A percentile compares a stretch with the other conserved stretches of the same genome.
phyloP scores from a whole-genome alignment of 192 early-diverging fungal genomes.

The Radiomyces spectabilis region DNA sequence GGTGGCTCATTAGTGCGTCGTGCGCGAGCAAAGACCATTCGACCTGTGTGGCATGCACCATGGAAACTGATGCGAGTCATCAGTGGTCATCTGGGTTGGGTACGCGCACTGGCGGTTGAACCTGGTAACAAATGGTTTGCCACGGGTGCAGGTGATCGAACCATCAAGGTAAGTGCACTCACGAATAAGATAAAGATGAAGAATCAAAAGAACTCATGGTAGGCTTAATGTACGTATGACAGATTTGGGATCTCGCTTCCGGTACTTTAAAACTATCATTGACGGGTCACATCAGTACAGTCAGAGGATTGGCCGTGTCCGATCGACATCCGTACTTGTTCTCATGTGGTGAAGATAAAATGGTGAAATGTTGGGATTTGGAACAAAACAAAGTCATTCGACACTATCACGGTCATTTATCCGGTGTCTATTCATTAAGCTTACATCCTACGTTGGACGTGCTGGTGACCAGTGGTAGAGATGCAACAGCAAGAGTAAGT shows the following conservation, averaged over 20 bases:
- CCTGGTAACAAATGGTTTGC: constrained; percentile 98
- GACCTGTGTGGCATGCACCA: constrained; percentile 96
- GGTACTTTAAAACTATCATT: constrained; percentile 91
- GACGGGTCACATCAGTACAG: constrained; percentile 94
- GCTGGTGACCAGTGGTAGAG: constrained; percentile 90
- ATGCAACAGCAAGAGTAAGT: constrained; percentile 84
- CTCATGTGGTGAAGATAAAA: constrained; percentile 96
- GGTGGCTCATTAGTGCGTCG: constrained; percentile 44
- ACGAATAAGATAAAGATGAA: neutral
- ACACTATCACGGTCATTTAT: constrained; percentile 97
- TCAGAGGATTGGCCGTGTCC: constrained; percentile 91
- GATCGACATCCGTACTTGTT: constrained; percentile 96
- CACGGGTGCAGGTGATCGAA: constrained; percentile 93
- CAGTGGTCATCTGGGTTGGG: constrained; percentile 97
- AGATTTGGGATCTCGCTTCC: constrained; percentile 99
- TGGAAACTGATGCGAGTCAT: constrained; percentile 99
- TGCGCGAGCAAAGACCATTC: constrained; percentile 36
- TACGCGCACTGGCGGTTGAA: constrained; percentile 87
- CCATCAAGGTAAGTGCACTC: constrained; percentile 72
- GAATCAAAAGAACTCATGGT: neutral
- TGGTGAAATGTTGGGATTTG: constrained; percentile 99
- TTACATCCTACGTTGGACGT: constrained; percentile 94
- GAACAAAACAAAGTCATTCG: constrained; percentile 99
- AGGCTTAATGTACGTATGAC: neutral
- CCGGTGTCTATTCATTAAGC: constrained; percentile 84